phyloP scores from a whole-genome alignment of 1,284 basidiomycete genomes.

The Fistulina hepatica region DNA sequence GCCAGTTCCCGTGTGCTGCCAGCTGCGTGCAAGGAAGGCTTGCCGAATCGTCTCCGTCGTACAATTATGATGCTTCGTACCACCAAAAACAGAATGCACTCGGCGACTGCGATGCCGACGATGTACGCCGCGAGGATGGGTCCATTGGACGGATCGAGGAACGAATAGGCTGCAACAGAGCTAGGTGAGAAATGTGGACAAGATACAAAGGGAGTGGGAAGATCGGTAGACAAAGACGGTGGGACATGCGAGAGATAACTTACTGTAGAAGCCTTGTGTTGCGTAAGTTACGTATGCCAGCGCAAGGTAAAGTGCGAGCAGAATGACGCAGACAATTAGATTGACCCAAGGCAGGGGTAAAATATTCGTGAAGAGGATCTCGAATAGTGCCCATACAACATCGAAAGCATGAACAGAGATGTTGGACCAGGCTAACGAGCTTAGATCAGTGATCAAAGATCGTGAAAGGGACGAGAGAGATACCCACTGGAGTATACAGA shows the following conservation, averaged over 20 bases:
- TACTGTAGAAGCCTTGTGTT: conserved; percentile 54
- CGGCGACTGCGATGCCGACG: conserved; percentile 38
- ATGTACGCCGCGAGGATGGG: conserved; percentile 38
- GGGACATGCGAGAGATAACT: conserved; percentile 19
- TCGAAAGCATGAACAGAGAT: conserved; percentile 57
- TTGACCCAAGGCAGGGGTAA: conserved; percentile 44
- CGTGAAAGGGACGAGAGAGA: neutral
- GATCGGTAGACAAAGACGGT: neutral
- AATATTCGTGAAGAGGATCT: conserved; percentile 43
- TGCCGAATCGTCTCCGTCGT: neutral
- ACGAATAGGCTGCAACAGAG: conserved; percentile 33
- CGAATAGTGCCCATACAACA: conserved; percentile 42
- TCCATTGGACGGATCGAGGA: conserved; percentile 31
- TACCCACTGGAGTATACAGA: neutral
- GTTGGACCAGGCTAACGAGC: conserved; percentile 40
- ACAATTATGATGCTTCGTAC: conserved; percentile 24
- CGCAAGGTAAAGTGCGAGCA: conserved; percentile 49
- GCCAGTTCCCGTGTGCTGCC: conserved; percentile 5
- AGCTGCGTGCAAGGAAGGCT: neutral
- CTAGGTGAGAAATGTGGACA: conserved; percentile 25
- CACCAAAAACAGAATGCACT: conserved; percentile 34
- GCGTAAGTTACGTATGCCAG: conserved; percentile 54
- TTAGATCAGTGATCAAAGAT: neutral
- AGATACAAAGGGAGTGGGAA: conserved; percentile 1
- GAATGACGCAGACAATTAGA: conserved; percentile 33